A percentile compares a stretch with the other conserved stretches of the same genome.
These are phyloP conservation scores for Neurospora sublineolata DNA, from an alignment of 495 filamentous ascomycete species.

Conservation along the genomic window DNA sequence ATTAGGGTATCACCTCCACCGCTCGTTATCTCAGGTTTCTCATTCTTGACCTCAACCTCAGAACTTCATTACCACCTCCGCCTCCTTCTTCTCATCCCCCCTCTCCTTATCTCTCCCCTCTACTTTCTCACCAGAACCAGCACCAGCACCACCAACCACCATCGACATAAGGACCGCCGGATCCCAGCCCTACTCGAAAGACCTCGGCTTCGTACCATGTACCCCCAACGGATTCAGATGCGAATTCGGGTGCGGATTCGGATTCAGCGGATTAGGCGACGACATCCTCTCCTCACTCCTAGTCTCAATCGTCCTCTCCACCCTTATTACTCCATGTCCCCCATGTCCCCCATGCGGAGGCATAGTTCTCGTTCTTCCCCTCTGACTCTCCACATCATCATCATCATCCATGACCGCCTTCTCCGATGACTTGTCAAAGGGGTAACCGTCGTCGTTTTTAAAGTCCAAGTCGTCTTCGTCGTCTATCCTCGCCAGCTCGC, in stretches of 20 bases:
- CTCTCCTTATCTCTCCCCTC: not conserved
- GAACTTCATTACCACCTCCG: not conserved
- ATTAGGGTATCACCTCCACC: not conserved
- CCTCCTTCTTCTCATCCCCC: not conserved
- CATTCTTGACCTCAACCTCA: not conserved
- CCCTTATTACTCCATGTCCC: not conserved
- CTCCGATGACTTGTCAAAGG: not conserved
- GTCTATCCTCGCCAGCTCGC: conserved; percentile 7
- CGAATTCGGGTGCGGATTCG: too few species aligned
- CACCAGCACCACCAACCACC: not conserved
- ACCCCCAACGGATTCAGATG: not conserved
- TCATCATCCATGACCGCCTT: not conserved
- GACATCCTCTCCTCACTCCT: not conserved
- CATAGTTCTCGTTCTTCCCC: not conserved
- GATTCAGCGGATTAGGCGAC: not conserved
- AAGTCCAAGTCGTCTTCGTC: not conserved
- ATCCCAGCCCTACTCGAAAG: not conserved
- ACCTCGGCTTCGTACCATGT: not conserved
- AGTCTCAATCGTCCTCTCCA: not conserved
- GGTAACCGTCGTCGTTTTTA: not conserved
- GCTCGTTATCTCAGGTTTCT: not conserved
- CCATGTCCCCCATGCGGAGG: not conserved
- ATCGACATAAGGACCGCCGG: not conserved
- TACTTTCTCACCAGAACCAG: not conserved
- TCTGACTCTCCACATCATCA: not conserved